Conservation (phyloP, 2,329 filamentous ascomycete species). For the Alternaria sp. region DNA sequence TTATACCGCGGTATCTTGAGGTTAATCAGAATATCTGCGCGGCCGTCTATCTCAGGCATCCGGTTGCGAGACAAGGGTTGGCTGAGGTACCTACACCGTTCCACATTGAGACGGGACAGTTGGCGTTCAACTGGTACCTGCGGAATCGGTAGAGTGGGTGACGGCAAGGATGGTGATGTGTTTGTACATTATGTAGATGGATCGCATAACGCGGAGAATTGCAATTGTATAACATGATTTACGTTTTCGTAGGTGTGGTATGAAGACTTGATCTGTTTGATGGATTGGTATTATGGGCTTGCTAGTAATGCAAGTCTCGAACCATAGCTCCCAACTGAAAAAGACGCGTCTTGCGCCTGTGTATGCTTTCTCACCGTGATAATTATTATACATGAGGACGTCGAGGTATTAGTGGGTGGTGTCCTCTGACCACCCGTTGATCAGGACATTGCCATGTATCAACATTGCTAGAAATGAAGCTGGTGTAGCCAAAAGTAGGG, state of each 20-base stretch:
- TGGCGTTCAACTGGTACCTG: constrained; percentile 95
- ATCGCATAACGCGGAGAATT: neutral
- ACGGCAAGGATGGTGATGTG: neutral
- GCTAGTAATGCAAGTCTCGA: neutral
- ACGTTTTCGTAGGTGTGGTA: neutral
- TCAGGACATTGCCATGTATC: neutral
- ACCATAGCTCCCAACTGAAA: too few species aligned
- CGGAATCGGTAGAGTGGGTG: constrained; percentile 68
- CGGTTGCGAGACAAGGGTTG: constrained; percentile 80
- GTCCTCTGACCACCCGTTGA: constrained; percentile 7
- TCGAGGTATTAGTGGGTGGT: constrained; percentile 8
- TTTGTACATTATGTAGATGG: constrained; percentile 14
- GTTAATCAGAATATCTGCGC: constrained; percentile 98
- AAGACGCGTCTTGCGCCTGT: neutral
- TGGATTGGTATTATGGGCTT: neutral
- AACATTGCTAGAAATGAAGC: neutral
- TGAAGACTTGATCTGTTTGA: neutral
- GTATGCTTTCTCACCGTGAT: neutral
- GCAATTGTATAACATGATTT: constrained; percentile 5
- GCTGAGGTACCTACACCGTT: constrained; percentile 83
- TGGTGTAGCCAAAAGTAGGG: neutral
- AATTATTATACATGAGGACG: constrained; percentile 11
- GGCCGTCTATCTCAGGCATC: constrained; percentile 92
- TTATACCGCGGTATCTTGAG: constrained; percentile 93
- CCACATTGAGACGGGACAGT: constrained; percentile 69